These are phyloP conservation scores for Myotisia sp. DNA, from an alignment of 2,329 filamentous ascomycete species.

Conservation along the genomic window DNA sequence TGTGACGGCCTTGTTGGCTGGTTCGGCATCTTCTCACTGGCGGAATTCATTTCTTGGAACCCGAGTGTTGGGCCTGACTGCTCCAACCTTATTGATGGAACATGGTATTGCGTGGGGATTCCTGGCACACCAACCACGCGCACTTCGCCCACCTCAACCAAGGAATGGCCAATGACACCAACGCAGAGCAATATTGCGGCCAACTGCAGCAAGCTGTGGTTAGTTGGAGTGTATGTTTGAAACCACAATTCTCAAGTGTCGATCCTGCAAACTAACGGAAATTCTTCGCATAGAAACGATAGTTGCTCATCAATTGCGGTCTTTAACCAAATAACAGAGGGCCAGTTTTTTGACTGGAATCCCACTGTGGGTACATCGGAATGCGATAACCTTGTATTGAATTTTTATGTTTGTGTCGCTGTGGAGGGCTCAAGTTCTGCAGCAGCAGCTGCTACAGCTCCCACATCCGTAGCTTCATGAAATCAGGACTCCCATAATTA, in stretches of 20 bases:
- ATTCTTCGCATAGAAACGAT: no score
- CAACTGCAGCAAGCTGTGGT: slow-evolving; percentile 4
- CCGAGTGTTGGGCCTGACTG: slow-evolving; percentile 14
- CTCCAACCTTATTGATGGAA: slow-evolving; percentile 11
- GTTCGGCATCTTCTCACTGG: neutral
- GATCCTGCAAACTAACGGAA: no score
- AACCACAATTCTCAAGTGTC: no score
- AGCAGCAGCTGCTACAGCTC: neutral
- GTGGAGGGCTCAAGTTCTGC: neutral
- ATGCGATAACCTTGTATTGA: slow-evolving; percentile 2
- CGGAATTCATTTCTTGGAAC: slow-evolving; percentile 15
- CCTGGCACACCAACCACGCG: slow-evolving; percentile 8
- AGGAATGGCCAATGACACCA: slow-evolving; percentile 1
- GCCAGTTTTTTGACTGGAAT: slow-evolving; percentile 4
- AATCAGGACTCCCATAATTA: no score
- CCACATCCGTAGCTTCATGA: neutral
- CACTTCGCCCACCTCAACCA: slow-evolving; percentile 1
- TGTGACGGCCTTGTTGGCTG: neutral
- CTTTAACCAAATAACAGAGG: neutral
- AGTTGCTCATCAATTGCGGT: neutral
- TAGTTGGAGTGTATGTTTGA: slow-evolving; percentile 7
- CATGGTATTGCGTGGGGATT: slow-evolving; percentile 15
- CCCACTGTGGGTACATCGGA: neutral
- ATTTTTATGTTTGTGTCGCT: slow-evolving; percentile 7
- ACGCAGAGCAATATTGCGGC: slow-evolving; percentile 5